These are phyloP conservation scores for Lippia alba DNA, from an alignment of 305 asterid genomes.

Conservation along the genomic window DNA sequence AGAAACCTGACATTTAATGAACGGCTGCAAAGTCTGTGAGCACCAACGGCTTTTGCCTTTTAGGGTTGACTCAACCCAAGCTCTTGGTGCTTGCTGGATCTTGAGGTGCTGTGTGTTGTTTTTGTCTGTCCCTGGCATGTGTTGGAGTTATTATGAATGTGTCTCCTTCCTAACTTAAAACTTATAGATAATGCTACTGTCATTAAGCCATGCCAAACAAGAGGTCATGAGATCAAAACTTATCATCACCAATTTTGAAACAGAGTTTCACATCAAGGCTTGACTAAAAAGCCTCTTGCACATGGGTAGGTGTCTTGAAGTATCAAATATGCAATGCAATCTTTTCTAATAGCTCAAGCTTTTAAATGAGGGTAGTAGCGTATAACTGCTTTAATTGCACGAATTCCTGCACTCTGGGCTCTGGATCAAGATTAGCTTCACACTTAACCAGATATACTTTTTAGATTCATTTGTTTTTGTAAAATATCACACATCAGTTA, in stretches of 20 bases:
- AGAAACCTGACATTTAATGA: neutral
- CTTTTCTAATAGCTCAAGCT: too few species aligned
- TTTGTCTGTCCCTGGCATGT: slow-evolving; percentile 4
- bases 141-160: neutral
- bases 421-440: slow-evolving; percentile 14
- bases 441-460: neutral
- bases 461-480: neutral
- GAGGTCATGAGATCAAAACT: too few species aligned
- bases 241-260: too few species aligned
- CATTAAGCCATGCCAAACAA: too few species aligned
- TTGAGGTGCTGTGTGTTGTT: neutral
- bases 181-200: too few species aligned
- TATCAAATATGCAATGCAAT: too few species aligned
- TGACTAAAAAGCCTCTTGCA: too few species aligned
- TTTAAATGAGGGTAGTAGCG: too few species aligned
- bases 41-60: neutral
- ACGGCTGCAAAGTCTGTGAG: neutral
- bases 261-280: too few species aligned
- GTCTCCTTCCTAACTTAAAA: too few species aligned
- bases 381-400: neutral
- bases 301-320: too few species aligned
- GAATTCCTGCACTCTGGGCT: neutral
- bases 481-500: too few species aligned
- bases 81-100: neutral
- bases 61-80: neutral